phyloP scores from a whole-genome alignment of 768 basidiomycete genomes.

The Favolaschia claudopus region DNA sequence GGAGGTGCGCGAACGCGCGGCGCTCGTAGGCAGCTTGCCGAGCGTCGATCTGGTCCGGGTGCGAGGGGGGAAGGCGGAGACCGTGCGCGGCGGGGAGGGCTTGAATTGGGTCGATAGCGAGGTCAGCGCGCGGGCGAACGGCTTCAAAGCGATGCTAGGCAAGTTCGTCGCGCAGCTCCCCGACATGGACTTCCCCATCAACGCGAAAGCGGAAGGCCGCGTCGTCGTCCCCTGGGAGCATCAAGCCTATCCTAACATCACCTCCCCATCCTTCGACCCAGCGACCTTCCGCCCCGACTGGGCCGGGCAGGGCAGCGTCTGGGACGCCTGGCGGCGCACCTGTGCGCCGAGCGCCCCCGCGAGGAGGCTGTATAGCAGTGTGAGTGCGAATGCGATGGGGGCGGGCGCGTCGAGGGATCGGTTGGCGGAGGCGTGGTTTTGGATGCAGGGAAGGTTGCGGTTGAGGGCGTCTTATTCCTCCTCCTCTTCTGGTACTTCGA shows the following conservation, averaged over 20 bases:
- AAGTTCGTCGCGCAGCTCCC: constrained; percentile 81
- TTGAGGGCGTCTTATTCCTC: too few species aligned
- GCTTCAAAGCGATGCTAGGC: constrained; percentile 78
- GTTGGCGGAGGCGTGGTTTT: constrained; percentile 1
- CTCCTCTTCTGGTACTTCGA: too few species aligned
- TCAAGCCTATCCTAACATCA: constrained; percentile 73
- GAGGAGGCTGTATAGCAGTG: constrained; percentile 82
- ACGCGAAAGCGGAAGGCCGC: constrained; percentile 92
- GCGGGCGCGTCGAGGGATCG: constrained; percentile 11
- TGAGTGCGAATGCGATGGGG: constrained; percentile 52
- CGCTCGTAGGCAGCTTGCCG: constrained; percentile 77
- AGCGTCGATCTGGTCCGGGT: constrained; percentile 90
- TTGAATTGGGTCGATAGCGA: constrained; percentile 62
- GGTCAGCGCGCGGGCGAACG: constrained; percentile 78
- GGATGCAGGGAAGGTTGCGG: constrained; percentile 26
- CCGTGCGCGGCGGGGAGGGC: constrained; percentile 65
- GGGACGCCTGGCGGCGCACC: constrained; percentile 95
- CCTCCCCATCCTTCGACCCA: constrained; percentile 32
- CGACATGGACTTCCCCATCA: constrained; percentile 94
- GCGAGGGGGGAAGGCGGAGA: constrained; percentile 63
- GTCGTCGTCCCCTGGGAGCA: constrained; percentile 95
- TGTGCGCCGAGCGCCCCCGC: constrained; percentile 83
- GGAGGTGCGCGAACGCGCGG: constrained; percentile 72
- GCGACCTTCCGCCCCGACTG: constrained; percentile 66
- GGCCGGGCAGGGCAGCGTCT: constrained; percentile 83